Conservation (phyloP, 805 yeast genomes). For the Sporopachydermia lactativora region DNA sequence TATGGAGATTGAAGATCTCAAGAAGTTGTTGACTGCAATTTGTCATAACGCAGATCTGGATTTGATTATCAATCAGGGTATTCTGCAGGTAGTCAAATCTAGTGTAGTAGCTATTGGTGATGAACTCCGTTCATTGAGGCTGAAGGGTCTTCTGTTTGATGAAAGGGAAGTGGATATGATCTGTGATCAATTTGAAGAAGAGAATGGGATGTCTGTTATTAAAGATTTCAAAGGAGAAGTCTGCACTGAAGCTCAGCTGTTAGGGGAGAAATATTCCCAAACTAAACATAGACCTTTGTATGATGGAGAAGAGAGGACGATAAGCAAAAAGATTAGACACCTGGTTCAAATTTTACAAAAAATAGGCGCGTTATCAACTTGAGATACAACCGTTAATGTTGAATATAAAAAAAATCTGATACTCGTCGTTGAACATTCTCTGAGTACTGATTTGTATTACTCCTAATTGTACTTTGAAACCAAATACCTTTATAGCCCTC, state of each 20-base stretch:
- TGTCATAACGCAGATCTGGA: slow-evolving; percentile 45
- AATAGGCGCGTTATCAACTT: too few relatives aligned
- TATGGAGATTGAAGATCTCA: slow-evolving; percentile 51
- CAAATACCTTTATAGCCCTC: too few relatives aligned
- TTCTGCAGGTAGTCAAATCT: slow-evolving; percentile 5
- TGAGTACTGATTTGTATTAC: too few relatives aligned
- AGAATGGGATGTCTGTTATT: slow-evolving; percentile 9
- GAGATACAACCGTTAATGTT: too few relatives aligned
- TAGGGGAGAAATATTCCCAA: too few relatives aligned
- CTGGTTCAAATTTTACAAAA: too few relatives aligned
- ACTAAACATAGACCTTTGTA: too few relatives aligned
- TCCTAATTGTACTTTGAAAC: too few relatives aligned
- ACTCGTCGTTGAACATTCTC: too few relatives aligned
- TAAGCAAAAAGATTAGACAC: too few relatives aligned
- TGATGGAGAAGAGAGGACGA: too few relatives aligned
- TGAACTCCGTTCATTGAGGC: slow-evolving; percentile 8
- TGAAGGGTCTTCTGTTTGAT: slow-evolving; percentile 9
- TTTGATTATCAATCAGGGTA: slow-evolving; percentile 11
- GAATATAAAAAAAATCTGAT: too few relatives aligned
- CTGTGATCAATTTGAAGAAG: slow-evolving; percentile 11
- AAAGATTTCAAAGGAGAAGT: slow-evolving; percentile 8
- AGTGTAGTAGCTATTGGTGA: not conserved
- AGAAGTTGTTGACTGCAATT: slow-evolving; percentile 44
- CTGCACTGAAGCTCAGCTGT: slow-evolving; percentile 19
- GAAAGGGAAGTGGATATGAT: slow-evolving; percentile 4